These are phyloP conservation scores for Boletus tylopilopsis DNA, from an alignment of 768 basidiomycete species.

Conservation along the genomic window DNA sequence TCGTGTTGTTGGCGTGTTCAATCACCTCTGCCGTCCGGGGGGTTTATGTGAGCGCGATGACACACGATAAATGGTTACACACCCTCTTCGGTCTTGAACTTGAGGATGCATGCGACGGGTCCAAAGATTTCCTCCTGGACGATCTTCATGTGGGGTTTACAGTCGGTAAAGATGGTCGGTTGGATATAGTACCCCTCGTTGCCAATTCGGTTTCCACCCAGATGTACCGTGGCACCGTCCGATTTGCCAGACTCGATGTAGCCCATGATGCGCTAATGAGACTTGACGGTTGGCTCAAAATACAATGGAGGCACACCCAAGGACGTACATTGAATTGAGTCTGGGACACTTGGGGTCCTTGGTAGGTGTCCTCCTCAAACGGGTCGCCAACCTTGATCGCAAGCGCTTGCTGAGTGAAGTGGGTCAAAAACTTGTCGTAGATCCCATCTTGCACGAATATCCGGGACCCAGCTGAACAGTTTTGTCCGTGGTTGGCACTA, in stretches of 20 bases:
- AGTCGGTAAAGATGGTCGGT: slow-evolving; percentile 9
- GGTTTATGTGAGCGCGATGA: too few species aligned
- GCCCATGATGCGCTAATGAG: slow-evolving; percentile 8
- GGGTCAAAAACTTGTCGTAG: slow-evolving; percentile 2
- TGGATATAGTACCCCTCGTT: slow-evolving; percentile 10
- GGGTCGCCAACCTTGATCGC: slow-evolving; percentile 8
- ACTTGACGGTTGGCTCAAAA: neutral
- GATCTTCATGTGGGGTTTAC: slow-evolving; percentile 9
- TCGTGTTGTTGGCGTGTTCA: slow-evolving; percentile 9
- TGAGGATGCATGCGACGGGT: slow-evolving; percentile 9
- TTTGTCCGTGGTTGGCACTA: slow-evolving; percentile 9
- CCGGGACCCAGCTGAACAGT: slow-evolving; percentile 9
- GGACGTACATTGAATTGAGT: slow-evolving; percentile 5
- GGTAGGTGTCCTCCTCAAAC: neutral
- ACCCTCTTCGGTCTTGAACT: slow-evolving; percentile 7
- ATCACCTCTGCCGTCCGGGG: slow-evolving; percentile 3
- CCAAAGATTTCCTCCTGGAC: slow-evolving; percentile 12
- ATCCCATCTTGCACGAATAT: slow-evolving; percentile 10
- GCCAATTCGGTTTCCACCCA: slow-evolving; percentile 2
- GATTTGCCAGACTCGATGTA: slow-evolving; percentile 8
- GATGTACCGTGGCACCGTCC: slow-evolving; percentile 2
- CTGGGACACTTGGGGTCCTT: slow-evolving; percentile 12
- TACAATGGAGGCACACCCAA: neutral
- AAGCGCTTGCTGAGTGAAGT: slow-evolving; percentile 5
- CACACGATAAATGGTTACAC: neutral